These are phyloP conservation scores for Ustilago cynodontis DNA, from an alignment of 1,284 basidiomycete genomes.

Conservation along the genomic window DNA sequence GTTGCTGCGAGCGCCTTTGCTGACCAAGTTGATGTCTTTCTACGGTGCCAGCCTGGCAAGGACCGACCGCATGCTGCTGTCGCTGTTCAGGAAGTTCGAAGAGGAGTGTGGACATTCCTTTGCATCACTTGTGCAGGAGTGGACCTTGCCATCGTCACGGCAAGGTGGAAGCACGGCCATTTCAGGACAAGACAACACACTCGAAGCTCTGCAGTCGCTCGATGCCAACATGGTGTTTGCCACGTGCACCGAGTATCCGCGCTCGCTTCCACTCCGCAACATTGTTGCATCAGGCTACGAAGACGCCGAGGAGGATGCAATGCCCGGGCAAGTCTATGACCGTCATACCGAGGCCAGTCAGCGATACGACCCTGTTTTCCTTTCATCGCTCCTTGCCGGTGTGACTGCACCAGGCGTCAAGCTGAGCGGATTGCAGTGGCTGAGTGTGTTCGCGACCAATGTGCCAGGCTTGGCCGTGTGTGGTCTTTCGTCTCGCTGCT, in stretches of 20 bases:
- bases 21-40: slow-evolving; percentile 80
- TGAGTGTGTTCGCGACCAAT: slow-evolving; percentile 86
- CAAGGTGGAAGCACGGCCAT: background rate
- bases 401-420: slow-evolving; percentile 75
- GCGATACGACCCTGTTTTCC: slow-evolving; percentile 84
- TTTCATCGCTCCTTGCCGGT: slow-evolving; percentile 78
- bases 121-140: slow-evolving; percentile 29
- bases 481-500: slow-evolving; percentile 79
- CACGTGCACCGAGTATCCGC: slow-evolving; percentile 81
- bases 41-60: slow-evolving; percentile 80
- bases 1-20: slow-evolving; percentile 83
- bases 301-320: background rate
- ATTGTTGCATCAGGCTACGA: slow-evolving; percentile 32
- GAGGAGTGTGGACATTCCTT: slow-evolving; percentile 78
- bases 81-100: slow-evolving; percentile 84
- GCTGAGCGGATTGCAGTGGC: slow-evolving; percentile 80
- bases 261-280: slow-evolving; percentile 43
- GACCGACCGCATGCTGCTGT: slow-evolving; percentile 78
- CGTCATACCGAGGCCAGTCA: slow-evolving; percentile 29
- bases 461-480: slow-evolving; percentile 81
- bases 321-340: slow-evolving; percentile 41
- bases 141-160: slow-evolving; percentile 34
- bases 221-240: slow-evolving; percentile 79
- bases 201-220: slow-evolving; percentile 79
- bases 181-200: slow-evolving; percentile 20